Base-by-base conservation (phyloP, 2,329 filamentous ascomycete genomes). In the Sporothrix pallida region DNA sequence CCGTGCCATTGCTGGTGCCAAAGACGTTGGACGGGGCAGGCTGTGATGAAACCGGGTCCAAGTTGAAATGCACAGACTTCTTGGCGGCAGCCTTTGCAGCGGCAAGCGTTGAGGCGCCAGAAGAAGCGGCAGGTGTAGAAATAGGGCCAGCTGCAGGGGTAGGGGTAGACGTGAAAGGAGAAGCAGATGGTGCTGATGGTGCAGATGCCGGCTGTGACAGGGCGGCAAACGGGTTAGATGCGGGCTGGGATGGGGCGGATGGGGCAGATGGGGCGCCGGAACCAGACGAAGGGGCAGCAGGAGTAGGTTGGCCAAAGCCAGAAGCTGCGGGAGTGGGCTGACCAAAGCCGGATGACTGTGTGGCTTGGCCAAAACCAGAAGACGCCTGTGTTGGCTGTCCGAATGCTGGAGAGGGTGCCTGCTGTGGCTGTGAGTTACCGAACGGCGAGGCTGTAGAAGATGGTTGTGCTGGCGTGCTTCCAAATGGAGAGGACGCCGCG, bases 41-140 rank as follows among this genome's bases (percentile, higher is more conserved):
- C 6, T 31, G 52, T 1, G 68, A 73, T n/a, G 72, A 56, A 1
- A 71, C 50, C 2, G 73, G 63, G 58, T 70, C 68, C 20, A 62
- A 9, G 52, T 74, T 68, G 50, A 74, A 74, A 46, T 58, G 73
- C 1, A 74, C 73, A 8, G 73, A 72, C 70, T 72, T 70, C 42
- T 72, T 74, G 2, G 70, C 70, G 6, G 70, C 46, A 2, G 65
- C n/a, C 26, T 72, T 74, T 20, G 54, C 46, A 10, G 54, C n/a
- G 12, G 52, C 60, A 1, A 52, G 68, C 23, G 50, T 52, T 2
- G 54, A 4, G 2, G 69, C 54, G 23, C 42, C 63, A 50, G 44
- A 15, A 5, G 60, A 10, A 13, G 62, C 15, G n/a, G 63, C 20
- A n/a, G 63, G 5, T 5, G 52, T 3, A 13, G 52, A 12, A 10